phyloP scores from a whole-genome alignment of 2,329 filamentous ascomycete genomes.

The Talaromyces sp. region DNA sequence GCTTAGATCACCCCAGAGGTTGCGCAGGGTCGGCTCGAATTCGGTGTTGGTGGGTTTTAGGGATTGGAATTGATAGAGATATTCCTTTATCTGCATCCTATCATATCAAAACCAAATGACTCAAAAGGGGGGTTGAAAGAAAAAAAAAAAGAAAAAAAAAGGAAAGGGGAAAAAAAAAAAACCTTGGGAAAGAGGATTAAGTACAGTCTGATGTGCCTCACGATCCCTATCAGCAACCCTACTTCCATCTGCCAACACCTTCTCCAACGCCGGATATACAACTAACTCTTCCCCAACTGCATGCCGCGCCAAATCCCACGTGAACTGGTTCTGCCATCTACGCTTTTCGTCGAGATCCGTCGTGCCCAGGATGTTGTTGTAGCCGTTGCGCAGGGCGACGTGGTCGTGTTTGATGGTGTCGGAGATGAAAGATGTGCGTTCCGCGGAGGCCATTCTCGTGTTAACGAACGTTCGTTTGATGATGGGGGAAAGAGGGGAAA shows the following conservation, averaged over 20 bases:
- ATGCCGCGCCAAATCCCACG: slow-evolving; percentile 53
- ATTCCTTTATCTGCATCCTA: slow-evolving; percentile 47
- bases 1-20: slow-evolving; percentile 43
- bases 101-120: not conserved
- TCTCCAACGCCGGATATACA: slow-evolving; percentile 54
- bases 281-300: slow-evolving; percentile 52
- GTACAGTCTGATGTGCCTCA: not conserved
- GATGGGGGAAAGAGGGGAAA: not conserved
- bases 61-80: slow-evolving; percentile 50
- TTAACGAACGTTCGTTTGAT: not conserved
- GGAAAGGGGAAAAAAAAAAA: too few relatives aligned
- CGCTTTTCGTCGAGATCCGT: slow-evolving; percentile 43
- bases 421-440: slow-evolving; percentile 22
- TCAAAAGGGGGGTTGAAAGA: too few relatives aligned
- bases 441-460: not conserved
- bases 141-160: too few relatives aligned
- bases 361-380: slow-evolving; percentile 42
- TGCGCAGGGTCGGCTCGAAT: slow-evolving; percentile 45
- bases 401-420: slow-evolving; percentile 45
- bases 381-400: slow-evolving; percentile 40
- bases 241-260: slow-evolving; percentile 44
- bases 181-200: too few relatives aligned
- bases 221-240: slow-evolving; percentile 48
- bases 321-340: slow-evolving; percentile 50
- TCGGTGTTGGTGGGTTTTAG: slow-evolving; percentile 38